Base-by-base conservation (phyloP, 768 basidiomycete genomes). In the Leccinum ochraceum region DNA sequence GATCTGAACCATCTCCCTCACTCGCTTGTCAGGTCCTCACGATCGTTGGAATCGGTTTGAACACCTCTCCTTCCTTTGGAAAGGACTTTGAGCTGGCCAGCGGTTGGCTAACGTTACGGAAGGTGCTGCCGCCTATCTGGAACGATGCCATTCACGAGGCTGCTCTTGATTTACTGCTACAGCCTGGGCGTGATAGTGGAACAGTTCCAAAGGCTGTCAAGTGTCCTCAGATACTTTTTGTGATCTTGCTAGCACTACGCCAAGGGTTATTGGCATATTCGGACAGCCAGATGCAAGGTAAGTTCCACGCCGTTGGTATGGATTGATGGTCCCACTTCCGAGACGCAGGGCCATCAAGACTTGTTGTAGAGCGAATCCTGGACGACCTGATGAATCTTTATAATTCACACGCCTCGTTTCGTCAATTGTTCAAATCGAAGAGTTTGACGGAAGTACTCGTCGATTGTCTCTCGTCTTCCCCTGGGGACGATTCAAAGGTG, bases 71-170 rank as follows among this genome's bases (percentile, higher is more conserved):
- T 10, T 82, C 86, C 2, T 97, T 95, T 76, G 81, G 77, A 49
- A 80, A 88, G 58, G 93, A 91, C 66, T 94, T 96, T 65, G 94
- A 95, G 70, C 77, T 90, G 1, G 86, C 91, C 39, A 88, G 87
- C 56, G 95, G 95, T 9, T 96, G 94, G 89, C 86, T 80, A 51
- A 79, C 89, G 3, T 70, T 96, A 37, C 88, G 86, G 69, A 80
- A 80, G 4, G 82, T 88, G 28, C 67, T 95, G 20, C 90, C 93
- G 0, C 66, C 71, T 22, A 77, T 80, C 50, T 96, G 95, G 95
- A 81, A 88, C 63, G 70, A 75, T 7, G 78, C 72, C 17, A 86
- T 95, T 17, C 88, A 92, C 60, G 78, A 78, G 26, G 83, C 84
- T 22, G 84, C 87, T 11, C 86, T 94, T 62, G 85, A 88, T 60